Evolutionary conservation across 2,329 filamentous ascomycete genomes (phyloP).

Genomic region (Aspergillus thermomutatus): DNA sequence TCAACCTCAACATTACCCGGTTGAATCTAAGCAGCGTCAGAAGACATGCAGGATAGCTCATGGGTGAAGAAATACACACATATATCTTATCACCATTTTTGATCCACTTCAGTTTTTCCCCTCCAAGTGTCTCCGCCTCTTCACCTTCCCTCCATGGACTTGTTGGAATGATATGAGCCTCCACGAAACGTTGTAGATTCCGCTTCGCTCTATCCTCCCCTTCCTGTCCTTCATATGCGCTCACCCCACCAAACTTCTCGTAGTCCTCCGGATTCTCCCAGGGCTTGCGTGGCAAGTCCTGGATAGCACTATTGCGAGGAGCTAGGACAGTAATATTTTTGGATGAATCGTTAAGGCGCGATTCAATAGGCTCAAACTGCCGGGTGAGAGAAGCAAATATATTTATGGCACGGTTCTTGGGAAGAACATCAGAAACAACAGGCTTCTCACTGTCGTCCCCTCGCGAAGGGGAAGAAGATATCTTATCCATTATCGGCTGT

Average conservation of each 20-base stretch:
- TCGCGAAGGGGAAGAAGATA: slow-evolving; percentile 19
- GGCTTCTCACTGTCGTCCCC: slow-evolving; percentile 46
- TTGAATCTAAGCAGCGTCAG: slow-evolving; percentile 45
- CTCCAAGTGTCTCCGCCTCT: slow-evolving; percentile 66
- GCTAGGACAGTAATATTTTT: slow-evolving; percentile 82
- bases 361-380: slow-evolving; percentile 66
- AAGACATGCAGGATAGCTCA: slow-evolving; percentile 4
- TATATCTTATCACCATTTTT: slow-evolving; percentile 60
- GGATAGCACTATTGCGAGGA: slow-evolving; percentile 79
- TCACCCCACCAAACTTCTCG: slow-evolving; percentile 54
- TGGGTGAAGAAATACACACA: slow-evolving; percentile 46
- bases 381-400: slow-evolving; percentile 80
- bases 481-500: slow-evolving; percentile 23
- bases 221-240: slow-evolving; percentile 71
- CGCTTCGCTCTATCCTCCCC: slow-evolving; percentile 72
- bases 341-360: slow-evolving; percentile 63
- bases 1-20: slow-evolving; percentile 77
- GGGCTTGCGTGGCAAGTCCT: slow-evolving; percentile 74
- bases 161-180: slow-evolving; percentile 73
- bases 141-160: slow-evolving; percentile 71
- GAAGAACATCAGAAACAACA: slow-evolving; percentile 80
- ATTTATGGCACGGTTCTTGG: slow-evolving; percentile 72
- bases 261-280: slow-evolving; percentile 69
- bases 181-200: slow-evolving; percentile 78
- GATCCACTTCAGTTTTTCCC: slow-evolving; percentile 80